Evolutionary conservation across 441 rosid genomes (phyloP).

Genomic region (Mallotus japonicus): DNA sequence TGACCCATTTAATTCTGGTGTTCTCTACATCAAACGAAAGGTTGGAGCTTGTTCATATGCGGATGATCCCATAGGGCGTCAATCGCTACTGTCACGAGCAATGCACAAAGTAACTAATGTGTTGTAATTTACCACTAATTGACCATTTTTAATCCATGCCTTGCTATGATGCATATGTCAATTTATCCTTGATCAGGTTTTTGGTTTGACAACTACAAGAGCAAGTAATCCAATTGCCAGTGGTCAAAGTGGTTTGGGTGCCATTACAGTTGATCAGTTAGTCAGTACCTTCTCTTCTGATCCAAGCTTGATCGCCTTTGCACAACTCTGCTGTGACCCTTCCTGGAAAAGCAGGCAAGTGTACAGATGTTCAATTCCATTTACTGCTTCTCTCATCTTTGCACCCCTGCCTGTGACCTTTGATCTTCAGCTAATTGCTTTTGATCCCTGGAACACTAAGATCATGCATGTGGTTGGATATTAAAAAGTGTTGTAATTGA

Average conservation of each 20-base stretch:
- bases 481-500: neutral
- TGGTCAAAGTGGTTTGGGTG: conserved; percentile 43
- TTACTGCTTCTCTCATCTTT: neutral
- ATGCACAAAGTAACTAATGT: conserved; percentile 80
- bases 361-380: neutral
- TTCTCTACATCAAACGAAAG: conserved; percentile 85
- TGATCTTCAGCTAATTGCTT: neutral
- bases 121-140: conserved; percentile 17
- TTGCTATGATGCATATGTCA: conserved; percentile 3
- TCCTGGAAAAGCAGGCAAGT: conserved; percentile 81
- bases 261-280: conserved; percentile 79
- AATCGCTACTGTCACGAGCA: conserved; percentile 89
- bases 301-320: conserved; percentile 95
- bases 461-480: neutral
- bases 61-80: conserved; percentile 95
- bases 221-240: conserved; percentile 35
- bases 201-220: conserved; percentile 59
- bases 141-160: conserved; percentile 9
- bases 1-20: conserved; percentile 85
- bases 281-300: conserved; percentile 95
- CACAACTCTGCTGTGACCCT: conserved; percentile 88
- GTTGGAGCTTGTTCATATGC: conserved; percentile 98
- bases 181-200: conserved; percentile 52
- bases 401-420: neutral
- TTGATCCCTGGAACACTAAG: neutral